A percentile compares a stretch with the other conserved stretches of the same genome.
Conservation (phyloP, 2,329 filamentous ascomycete genomes). For the Apiospora malaysiana region DNA sequence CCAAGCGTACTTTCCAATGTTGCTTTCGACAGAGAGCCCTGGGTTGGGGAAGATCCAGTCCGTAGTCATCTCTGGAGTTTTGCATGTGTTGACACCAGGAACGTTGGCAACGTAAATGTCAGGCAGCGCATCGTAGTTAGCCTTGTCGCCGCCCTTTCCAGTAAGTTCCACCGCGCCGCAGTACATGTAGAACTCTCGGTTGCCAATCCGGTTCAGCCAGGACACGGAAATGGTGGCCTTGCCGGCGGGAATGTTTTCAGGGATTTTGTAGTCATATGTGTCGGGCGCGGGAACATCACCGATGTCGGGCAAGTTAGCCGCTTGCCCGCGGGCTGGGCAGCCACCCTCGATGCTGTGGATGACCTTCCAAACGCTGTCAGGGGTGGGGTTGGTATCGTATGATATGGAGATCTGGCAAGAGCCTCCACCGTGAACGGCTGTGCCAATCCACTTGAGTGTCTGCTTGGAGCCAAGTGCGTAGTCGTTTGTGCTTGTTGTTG, state of each 20-base stretch:
- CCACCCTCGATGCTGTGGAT: constrained; percentile 88
- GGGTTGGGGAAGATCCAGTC: constrained; percentile 76
- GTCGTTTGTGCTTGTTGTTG: constrained; percentile 57
- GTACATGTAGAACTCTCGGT: constrained; percentile 98
- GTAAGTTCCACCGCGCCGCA: constrained; percentile 78
- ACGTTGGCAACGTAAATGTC: constrained; percentile 80
- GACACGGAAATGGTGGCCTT: constrained; percentile 88
- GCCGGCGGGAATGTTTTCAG: constrained; percentile 72
- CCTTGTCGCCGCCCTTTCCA: constrained; percentile 53
- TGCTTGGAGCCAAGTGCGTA: constrained; percentile 69
- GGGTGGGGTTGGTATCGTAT: constrained; percentile 73
- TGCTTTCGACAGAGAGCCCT: constrained; percentile 61
- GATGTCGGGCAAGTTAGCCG: constrained; percentile 48
- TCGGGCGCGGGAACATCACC: constrained; percentile 53
- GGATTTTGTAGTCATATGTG: constrained; percentile 74
- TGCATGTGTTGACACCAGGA: constrained; percentile 54
- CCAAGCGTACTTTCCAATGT: constrained; percentile 42
- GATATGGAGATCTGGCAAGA: constrained; percentile 91
- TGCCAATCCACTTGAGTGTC: constrained; percentile 69
- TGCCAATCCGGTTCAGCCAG: constrained; percentile 93
- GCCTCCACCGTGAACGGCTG: constrained; percentile 85
- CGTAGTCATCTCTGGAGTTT: constrained; percentile 61
- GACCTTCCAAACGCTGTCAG: constrained; percentile 79
- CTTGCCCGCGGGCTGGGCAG: constrained; percentile 76
- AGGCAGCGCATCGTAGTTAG: constrained; percentile 68